Evolutionary conservation across 345 rosid species (phyloP), one percentile per base, ranked within the genome.

Genomic region (Eucalyptus marginata): DNA sequence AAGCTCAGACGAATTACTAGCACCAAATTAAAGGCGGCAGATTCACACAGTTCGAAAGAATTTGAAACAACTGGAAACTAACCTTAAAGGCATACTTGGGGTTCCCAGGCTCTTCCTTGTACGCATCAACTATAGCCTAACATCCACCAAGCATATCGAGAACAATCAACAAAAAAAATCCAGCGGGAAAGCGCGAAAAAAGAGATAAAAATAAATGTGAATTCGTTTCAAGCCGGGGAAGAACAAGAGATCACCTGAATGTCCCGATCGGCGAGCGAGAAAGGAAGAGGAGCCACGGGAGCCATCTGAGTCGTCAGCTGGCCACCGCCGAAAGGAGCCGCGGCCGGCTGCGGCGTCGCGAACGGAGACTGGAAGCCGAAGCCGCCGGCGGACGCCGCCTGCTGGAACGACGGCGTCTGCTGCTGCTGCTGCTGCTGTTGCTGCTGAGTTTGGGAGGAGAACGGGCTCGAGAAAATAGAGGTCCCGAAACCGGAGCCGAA

Each of bases 291-390:
- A 87, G 99, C 95, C 20, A 97, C 96, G 20, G 99, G 98, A 80
- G 99, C 98, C 99, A 98, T 97, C 93, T 96, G 99, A 89, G 99
- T 98, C 56, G 99, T 96, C 93, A 96, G 91, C 90, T 98, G 99
- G 80, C 95, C 91, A 93, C 89, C 93, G 33, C 94, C 94, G 88
- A 95, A 95, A 17, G 94, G 92, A 90, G 90, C 91, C 20, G 89
- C 68, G 56, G 89, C 47, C 47, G 83, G 47, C 83, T 36, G 47
- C 47, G 89, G 91, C 36, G 90, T 59, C 25, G 90, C 81, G 29
- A 90, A 87, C 36, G 95, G 94, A 64, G 93, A 89, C 89, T 93
- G 97, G 88, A 95, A 93, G 59, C 96, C 96, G n/a, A 93, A 91
- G 33, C 96, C 95, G 40, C 96, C 95, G 64, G 91, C 66, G 76